Evolutionary conservation across 2,329 filamentous ascomycete genomes (phyloP).

Genomic region (Boeremia lycopersici): DNA sequence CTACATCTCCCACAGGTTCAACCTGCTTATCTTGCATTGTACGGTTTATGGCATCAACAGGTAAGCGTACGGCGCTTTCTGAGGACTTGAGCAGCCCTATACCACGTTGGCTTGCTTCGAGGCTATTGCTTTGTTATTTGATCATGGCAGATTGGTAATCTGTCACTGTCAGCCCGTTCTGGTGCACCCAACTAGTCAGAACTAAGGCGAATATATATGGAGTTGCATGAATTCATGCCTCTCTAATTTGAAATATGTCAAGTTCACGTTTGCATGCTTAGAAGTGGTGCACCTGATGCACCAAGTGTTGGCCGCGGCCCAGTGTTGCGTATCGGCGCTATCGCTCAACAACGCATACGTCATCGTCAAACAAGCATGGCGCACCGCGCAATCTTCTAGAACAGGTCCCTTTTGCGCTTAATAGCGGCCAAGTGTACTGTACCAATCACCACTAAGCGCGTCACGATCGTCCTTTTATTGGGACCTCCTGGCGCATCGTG

Average conservation of each 20-base stretch:
- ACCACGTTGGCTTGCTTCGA: conserved; percentile 38
- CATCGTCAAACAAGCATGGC: conserved; percentile 6
- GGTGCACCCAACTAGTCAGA: conserved; percentile 17
- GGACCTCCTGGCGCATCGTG: conserved; percentile 3
- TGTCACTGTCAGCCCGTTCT: conserved; percentile 22
- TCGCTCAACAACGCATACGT: conserved; percentile 8
- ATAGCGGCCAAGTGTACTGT: conserved; percentile 4
- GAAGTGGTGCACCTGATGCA: background rate
- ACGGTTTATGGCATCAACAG: conserved; percentile 49
- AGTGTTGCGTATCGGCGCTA: background rate
- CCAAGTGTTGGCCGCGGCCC: conserved; percentile 3
- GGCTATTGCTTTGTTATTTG: conserved; percentile 18
- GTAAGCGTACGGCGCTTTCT: conserved; percentile 50
- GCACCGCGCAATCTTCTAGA: conserved; percentile 2
- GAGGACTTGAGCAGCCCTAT: conserved; percentile 51
- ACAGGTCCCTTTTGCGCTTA: conserved; percentile 6
- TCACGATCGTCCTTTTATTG: conserved; percentile 6
- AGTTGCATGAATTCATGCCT: conserved; percentile 44
- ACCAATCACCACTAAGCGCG: conserved; percentile 6
- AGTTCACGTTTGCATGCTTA: background rate
- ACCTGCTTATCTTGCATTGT: conserved; percentile 36
- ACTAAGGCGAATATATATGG: conserved; percentile 21
- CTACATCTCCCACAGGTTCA: conserved; percentile 21
- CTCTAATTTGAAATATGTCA: conserved; percentile 16
- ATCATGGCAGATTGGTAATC: conserved; percentile 5